phyloP scores from a whole-genome alignment of 148 eudicot species.

The Fagopyrum esculentum region DNA sequence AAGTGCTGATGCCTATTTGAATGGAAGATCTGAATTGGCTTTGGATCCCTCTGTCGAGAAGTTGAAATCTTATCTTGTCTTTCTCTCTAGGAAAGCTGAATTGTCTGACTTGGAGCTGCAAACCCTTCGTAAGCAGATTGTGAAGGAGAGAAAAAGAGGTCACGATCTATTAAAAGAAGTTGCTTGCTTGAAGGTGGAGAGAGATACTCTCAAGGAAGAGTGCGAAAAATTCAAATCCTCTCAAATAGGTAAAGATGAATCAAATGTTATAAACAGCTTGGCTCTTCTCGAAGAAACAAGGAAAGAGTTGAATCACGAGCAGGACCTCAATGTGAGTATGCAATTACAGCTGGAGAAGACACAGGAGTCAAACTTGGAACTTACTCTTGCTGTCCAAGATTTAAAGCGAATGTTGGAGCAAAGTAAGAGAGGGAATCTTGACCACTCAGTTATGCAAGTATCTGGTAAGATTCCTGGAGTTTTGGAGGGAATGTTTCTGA shows the following conservation, averaged over 20 bases:
- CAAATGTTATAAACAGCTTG: constrained; percentile 37
- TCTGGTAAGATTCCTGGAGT: constrained; percentile 25
- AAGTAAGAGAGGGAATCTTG: constrained; percentile 33
- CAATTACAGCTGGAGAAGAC: constrained; percentile 83
- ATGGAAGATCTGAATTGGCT: constrained; percentile 42
- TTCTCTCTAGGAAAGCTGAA: constrained; percentile 67
- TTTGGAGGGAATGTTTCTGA: constrained; percentile 28
- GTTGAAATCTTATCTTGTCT: constrained; percentile 57
- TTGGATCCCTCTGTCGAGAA: constrained; percentile 47
- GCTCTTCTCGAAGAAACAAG: constrained; percentile 63
- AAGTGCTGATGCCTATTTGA: constrained; percentile 27
- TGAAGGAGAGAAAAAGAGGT: constrained; percentile 83
- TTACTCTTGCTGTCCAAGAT: constrained; percentile 77
- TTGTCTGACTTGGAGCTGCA: constrained; percentile 78
- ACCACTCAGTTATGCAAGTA: constrained; percentile 22
- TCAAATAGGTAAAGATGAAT: constrained; percentile 12
- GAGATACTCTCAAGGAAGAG: constrained; percentile 58
- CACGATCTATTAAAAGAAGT: constrained; percentile 73
- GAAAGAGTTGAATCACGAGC: constrained; percentile 65
- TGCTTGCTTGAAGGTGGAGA: constrained; percentile 55
- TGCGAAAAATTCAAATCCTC: constrained; percentile 48
- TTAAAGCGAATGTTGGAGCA: constrained; percentile 35
- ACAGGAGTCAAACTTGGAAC: constrained; percentile 74
- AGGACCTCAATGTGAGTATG: constrained; percentile 65
- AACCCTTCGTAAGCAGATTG: constrained; percentile 79